These are phyloP conservation scores for Penicillium subrubescens DNA, from an alignment of 495 filamentous ascomycete genomes.

Conservation along the genomic window DNA sequence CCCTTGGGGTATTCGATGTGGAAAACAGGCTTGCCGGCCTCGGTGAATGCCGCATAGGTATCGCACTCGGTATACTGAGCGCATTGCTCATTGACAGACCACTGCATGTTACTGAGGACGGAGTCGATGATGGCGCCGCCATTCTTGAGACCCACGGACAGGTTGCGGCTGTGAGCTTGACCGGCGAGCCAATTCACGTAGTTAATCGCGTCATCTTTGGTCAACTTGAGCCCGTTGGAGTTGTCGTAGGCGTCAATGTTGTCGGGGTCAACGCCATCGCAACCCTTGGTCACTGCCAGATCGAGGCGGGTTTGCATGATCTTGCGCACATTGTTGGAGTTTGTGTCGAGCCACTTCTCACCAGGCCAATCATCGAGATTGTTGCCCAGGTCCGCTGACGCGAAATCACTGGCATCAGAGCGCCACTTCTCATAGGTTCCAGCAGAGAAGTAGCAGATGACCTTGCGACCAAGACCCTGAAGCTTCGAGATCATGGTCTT, in stretches of 20 bases:
- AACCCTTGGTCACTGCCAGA: constrained; percentile 60
- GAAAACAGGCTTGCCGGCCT: constrained; percentile 67
- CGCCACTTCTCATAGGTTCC: constrained; percentile 65
- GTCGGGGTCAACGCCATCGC: constrained; percentile 72
- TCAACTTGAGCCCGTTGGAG: constrained; percentile 59
- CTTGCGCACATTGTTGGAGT: constrained; percentile 54
- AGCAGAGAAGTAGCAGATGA: constrained; percentile 77
- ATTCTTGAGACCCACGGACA: constrained; percentile 69
- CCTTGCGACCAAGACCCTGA: constrained; percentile 51
- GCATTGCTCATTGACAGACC: constrained; percentile 75
- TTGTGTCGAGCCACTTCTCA: constrained; percentile 67
- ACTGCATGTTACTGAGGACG: constrained; percentile 61
- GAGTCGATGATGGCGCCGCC: constrained; percentile 57
- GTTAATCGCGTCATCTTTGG: constrained; percentile 52
- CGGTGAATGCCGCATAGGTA: constrained; percentile 56
- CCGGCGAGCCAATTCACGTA: constrained; percentile 62
- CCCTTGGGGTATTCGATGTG: constrained; percentile 70
- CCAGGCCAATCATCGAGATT: constrained; percentile 62
- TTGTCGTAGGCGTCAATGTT: constrained; percentile 69
- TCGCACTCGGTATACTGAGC: constrained; percentile 60
- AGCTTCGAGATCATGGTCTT: constrained; percentile 47
- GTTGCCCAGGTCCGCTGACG: constrained; percentile 51
- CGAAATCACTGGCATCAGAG: constrained; percentile 56
- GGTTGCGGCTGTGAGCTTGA: constrained; percentile 46
- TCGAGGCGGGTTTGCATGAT: constrained; percentile 64